Percentiles rank a stretch among this genome's conserved stretches.
phyloP scores from a whole-genome alignment of 306 rosid genomes.

The Lablab purpureus region DNA sequence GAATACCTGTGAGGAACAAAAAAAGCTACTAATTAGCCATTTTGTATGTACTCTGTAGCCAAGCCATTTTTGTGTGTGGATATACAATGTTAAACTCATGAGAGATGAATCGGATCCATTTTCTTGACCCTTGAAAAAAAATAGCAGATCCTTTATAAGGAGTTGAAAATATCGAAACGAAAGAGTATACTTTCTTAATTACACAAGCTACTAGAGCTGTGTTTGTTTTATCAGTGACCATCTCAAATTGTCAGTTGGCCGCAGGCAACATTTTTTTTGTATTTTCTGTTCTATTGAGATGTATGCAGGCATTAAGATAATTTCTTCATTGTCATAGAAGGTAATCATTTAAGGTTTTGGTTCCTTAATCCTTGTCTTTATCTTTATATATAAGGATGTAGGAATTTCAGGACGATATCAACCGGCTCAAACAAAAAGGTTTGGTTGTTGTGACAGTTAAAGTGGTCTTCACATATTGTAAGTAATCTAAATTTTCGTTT shows the following conservation, averaged over 20 bases:
- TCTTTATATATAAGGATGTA: neutral
- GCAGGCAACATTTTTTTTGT: neutral
- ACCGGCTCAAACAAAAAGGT: neutral
- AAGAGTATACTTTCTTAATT: neutral
- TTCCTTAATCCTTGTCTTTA: neutral
- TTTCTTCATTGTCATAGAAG: neutral
- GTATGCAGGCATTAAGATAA: neutral
- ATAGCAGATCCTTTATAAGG: neutral
- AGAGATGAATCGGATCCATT: neutral
- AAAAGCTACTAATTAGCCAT: neutral
- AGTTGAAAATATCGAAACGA: neutral
- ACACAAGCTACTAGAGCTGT: neutral
- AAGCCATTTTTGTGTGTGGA: neutral
- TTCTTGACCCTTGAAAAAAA: neutral
- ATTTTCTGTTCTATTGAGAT: neutral
- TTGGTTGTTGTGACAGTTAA: neutral
- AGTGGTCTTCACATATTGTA: neutral
- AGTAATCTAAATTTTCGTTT: neutral
- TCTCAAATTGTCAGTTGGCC: neutral
- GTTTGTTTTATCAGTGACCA: neutral
- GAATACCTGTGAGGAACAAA: too few relatives aligned
- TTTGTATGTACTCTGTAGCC: neutral
- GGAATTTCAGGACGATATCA: neutral
- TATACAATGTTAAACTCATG: neutral
- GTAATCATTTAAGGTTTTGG: neutral